phyloP scores from a whole-genome alignment of 768 basidiomycete genomes.

The Tulasnella sp. region DNA sequence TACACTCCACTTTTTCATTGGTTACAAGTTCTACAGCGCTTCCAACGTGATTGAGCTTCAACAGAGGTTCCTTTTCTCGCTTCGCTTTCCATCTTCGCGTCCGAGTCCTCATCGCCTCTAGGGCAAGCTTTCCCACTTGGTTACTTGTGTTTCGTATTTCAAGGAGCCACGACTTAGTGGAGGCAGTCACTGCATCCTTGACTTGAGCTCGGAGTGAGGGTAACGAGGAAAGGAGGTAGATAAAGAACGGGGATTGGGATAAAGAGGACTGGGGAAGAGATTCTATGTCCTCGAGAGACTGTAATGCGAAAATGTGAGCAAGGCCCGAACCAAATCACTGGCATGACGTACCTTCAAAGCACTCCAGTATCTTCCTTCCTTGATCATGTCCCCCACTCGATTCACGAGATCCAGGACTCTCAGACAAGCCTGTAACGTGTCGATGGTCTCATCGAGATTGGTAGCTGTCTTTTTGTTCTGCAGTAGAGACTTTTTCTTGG shows the following conservation, averaged over 20 bases:
- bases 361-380: constrained; percentile 92
- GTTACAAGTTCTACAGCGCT: constrained; percentile 88
- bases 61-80: constrained; percentile 74
- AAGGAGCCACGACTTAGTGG: constrained; percentile 93
- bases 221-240: constrained; percentile 81
- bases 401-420: constrained; percentile 88
- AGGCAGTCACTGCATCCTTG: constrained; percentile 87
- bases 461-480: constrained; percentile 88
- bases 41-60: constrained; percentile 70
- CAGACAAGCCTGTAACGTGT: constrained; percentile 86
- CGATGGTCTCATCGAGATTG: constrained; percentile 94
- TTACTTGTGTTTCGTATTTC: constrained; percentile 87
- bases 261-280: constrained; percentile 81
- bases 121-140: constrained; percentile 75
- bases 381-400: constrained; percentile 87
- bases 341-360: constrained; percentile 69
- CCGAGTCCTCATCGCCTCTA: constrained; percentile 82
- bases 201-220: constrained; percentile 85
- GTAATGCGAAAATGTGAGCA: constrained; percentile 24
- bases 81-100: constrained; percentile 74
- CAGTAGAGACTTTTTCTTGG: constrained; percentile 85
- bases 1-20: constrained; percentile 91
- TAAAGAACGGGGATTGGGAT: constrained; percentile 87
- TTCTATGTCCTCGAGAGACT: constrained; percentile 95
- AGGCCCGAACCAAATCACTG: constrained; percentile 24